Percentiles rank a stretch among this genome's conserved stretches.
These are phyloP conservation scores for Ceratocystis smalleyi DNA, from an alignment of 2,329 filamentous ascomycete genomes.

Conservation along the genomic window DNA sequence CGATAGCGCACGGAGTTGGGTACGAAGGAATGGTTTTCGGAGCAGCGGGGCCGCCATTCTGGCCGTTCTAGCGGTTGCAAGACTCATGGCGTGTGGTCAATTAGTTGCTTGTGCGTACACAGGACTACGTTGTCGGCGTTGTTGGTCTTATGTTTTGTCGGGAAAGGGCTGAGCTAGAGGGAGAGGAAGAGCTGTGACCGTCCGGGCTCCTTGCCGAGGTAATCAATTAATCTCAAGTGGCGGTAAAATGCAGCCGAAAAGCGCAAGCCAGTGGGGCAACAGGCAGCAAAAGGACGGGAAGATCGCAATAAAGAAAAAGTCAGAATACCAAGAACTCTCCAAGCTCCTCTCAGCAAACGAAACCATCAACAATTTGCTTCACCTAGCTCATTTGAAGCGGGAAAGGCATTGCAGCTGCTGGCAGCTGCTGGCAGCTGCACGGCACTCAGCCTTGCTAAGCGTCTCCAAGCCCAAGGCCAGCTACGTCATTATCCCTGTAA, in stretches of 20 bases:
- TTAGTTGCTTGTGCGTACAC: not conserved
- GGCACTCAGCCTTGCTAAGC: not conserved
- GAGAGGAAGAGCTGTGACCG: too few relatives aligned
- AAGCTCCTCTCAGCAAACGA: not conserved
- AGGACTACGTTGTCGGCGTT: not conserved
- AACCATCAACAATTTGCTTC: not conserved
- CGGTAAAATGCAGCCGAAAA: not conserved
- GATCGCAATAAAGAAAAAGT: not conserved
- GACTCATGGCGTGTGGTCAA: conserved; percentile 8
- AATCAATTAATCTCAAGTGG: not conserved
- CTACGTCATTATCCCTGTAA: conserved; percentile 7
- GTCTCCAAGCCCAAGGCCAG: not conserved
- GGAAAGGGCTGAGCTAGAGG: not conserved
- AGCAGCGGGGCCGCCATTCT: conserved; percentile 11
- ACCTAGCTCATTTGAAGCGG: not conserved
- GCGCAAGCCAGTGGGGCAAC: not conserved
- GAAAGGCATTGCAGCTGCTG: not conserved
- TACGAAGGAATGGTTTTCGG: conserved; percentile 4
- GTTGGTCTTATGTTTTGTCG: not conserved
- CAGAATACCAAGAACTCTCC: not conserved
- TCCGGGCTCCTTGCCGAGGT: not conserved
- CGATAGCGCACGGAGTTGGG: conserved; percentile 14
- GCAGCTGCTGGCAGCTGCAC: not conserved
- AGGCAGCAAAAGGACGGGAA: not conserved
- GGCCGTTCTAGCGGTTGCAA: conserved; percentile 13